Evolutionary conservation across 345 rosid species (phyloP).

Genomic region (Eutrema heterophyllum): DNA sequence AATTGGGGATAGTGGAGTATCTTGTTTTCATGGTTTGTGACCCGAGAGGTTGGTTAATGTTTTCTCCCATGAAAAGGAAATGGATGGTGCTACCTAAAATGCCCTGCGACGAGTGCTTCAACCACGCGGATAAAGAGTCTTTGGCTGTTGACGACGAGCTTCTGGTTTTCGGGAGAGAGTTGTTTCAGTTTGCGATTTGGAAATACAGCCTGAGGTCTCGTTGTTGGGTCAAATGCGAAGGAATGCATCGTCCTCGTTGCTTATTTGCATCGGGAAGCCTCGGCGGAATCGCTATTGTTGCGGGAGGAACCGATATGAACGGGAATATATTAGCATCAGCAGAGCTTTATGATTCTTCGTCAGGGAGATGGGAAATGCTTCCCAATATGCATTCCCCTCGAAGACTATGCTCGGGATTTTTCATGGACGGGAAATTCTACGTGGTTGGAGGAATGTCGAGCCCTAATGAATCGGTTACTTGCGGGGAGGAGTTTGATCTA

Average conservation of each 20-base stretch:
- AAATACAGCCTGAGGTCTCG: constrained; percentile 52
- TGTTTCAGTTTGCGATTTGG: constrained; percentile 69
- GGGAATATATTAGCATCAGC: constrained; percentile 57
- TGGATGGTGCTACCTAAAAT: constrained; percentile 77
- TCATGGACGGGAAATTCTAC: constrained; percentile 76
- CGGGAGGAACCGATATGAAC: constrained; percentile 67
- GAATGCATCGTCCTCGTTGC: constrained; percentile 70
- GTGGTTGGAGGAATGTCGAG: constrained; percentile 77
- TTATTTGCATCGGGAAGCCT: constrained; percentile 73
- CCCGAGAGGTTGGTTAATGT: constrained; percentile 76
- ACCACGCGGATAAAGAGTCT: constrained; percentile 77
- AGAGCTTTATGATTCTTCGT: constrained; percentile 59
- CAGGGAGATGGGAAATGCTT: constrained; percentile 65
- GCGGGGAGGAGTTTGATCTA: constrained; percentile 68
- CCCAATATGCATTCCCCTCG: constrained; percentile 69
- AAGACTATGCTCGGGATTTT: constrained; percentile 73
- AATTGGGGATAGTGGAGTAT: constrained; percentile 45
- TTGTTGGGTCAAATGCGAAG: constrained; percentile 64
- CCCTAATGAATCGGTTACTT: constrained; percentile 51
- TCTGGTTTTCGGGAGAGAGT: constrained; percentile 71
- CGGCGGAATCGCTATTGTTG: constrained; percentile 61
- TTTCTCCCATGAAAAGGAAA: constrained; percentile 51
- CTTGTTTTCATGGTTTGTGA: constrained; percentile 76
- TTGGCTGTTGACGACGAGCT: constrained; percentile 69
- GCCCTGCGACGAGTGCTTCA: constrained; percentile 84